phyloP scores from a whole-genome alignment of 2,329 filamentous ascomycete genomes.

The Didymella sp. region DNA sequence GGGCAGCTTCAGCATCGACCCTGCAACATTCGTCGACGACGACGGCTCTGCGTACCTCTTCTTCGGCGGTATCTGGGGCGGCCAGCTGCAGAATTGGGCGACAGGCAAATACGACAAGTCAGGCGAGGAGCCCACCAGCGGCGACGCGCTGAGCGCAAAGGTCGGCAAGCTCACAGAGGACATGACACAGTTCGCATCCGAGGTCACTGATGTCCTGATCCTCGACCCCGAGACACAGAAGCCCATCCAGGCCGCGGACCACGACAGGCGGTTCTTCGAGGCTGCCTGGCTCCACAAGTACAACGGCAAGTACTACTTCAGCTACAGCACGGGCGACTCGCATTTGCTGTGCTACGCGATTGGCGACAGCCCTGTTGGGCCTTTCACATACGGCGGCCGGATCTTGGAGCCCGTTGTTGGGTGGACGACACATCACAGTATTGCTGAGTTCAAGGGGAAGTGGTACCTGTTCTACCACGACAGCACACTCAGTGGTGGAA shows the following conservation, averaged over 20 bases:
- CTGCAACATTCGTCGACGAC: conserved; percentile 75
- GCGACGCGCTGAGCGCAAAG: conserved; percentile 68
- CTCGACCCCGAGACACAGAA: conserved; percentile 64
- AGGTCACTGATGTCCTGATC: conserved; percentile 68
- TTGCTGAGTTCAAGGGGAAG: conserved; percentile 73
- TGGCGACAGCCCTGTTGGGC: conserved; percentile 69
- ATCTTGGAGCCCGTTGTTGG: conserved; percentile 79
- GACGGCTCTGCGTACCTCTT: conserved; percentile 71
- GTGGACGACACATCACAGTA: conserved; percentile 83
- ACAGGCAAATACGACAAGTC: conserved; percentile 63
- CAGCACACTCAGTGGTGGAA: conserved; percentile 70
- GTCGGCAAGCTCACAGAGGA: conserved; percentile 69
- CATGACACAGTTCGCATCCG: conserved; percentile 67
- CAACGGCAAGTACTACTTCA: conserved; percentile 74
- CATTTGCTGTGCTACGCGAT: conserved; percentile 76
- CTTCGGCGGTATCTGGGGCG: conserved; percentile 82
- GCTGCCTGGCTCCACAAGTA: conserved; percentile 82
- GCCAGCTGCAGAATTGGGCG: conserved; percentile 79
- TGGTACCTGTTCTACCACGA: conserved; percentile 84
- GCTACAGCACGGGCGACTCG: conserved; percentile 79
- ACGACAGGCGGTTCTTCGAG: conserved; percentile 79
- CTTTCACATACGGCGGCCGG: conserved; percentile 74
- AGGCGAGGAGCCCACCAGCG: conserved; percentile 43
- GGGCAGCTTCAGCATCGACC: conserved; percentile 79
- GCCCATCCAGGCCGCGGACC: conserved; percentile 69